Conservation (phyloP, 805 yeast species). For the Saturnispora hagleri region DNA sequence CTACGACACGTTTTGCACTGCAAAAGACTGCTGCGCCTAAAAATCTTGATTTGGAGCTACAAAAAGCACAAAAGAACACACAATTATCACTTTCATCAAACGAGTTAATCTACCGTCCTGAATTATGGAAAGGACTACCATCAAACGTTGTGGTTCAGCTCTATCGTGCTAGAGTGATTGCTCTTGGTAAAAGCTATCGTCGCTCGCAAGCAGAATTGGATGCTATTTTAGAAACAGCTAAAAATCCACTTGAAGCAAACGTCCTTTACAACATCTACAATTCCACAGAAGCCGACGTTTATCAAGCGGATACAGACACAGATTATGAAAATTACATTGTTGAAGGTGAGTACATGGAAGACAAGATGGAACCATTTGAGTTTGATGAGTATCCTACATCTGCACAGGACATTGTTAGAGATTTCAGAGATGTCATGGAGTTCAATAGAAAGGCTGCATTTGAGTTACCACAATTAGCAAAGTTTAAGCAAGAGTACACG, state of each 20-base stretch:
- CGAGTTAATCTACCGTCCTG: conserved; percentile 44
- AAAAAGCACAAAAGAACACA: conserved; percentile 10
- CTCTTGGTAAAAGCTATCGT: conserved; percentile 43
- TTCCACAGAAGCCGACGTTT: conserved; percentile 37
- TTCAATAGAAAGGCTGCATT: conserved; percentile 80
- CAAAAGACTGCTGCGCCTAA: background rate
- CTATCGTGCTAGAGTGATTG: conserved; percentile 45
- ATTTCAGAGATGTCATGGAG: conserved; percentile 66
- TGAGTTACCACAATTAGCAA: conserved; percentile 78
- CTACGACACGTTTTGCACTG: conserved; percentile 1
- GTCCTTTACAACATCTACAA: conserved; percentile 26
- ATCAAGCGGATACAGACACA: conserved; percentile 32
- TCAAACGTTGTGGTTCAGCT: conserved; percentile 52
- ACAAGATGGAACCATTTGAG: conserved; percentile 32
- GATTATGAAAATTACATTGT: conserved; percentile 34
- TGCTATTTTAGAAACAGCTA: conserved; percentile 42
- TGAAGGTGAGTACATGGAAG: conserved; percentile 25
- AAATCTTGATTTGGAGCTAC: conserved; percentile 10
- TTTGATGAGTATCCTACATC: conserved; percentile 58
- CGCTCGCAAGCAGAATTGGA: conserved; percentile 44
- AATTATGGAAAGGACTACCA: conserved; percentile 61
- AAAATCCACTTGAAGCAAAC: conserved; percentile 21
- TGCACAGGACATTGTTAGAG: conserved; percentile 64
- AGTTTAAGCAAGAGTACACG: conserved; percentile 61
- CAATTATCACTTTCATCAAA: conserved; percentile 9